Evolutionary conservation across 2,329 filamentous ascomycete species (phyloP), one percentile per base, ranked within the genome.

Genomic region (Cytospora schulzeri): DNA sequence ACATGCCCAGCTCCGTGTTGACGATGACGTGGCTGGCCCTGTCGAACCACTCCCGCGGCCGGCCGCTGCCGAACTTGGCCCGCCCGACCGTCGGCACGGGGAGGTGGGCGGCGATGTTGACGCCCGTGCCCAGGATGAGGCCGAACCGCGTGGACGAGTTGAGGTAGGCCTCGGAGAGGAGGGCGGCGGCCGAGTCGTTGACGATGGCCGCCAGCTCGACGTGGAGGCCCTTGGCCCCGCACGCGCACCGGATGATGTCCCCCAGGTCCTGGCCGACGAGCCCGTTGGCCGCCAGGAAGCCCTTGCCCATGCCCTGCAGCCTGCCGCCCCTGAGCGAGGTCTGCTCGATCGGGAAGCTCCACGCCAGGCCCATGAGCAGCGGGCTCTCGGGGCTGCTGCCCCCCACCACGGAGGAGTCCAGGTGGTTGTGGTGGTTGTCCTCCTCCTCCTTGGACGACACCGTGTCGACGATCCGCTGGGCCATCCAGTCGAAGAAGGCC

Each of bases 311-410:
- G 35, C 78, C 78, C 69, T 82, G 81, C 28, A 90, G 76, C 66
- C 81, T 81, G 58, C 87, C 88, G 57, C 84, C 82, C 57, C 82
- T 81, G 33, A 88, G 76, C 3, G 87, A 88, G 15, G 85, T 87
- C 83, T 90, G 88, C 87, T 90, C 85, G 53, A 90, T 86, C 29
- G 88, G 88, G 69, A 91, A 91, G 65, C 87, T 90, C 87, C 88
- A 90, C 7, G 88, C 85, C 66, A 90, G 73, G 1, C 87, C 87
- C 76, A 89, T 79, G 11, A 82, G 82, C 59, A 90, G 76, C 31
- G 83, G 80, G 2, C 77, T 74, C 28, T 78, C 76, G 6, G 74
- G 71, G 52, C 69, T 73, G 64, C 76, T 73, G 26, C 73, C 74
- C 3, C n/a, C n/a, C n/a, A n/a, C n/a, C n/a, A n/a, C n/a, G n/a